Conservation (phyloP, 306 rosid genomes). For the Gynostemma pentaphyllum region DNA sequence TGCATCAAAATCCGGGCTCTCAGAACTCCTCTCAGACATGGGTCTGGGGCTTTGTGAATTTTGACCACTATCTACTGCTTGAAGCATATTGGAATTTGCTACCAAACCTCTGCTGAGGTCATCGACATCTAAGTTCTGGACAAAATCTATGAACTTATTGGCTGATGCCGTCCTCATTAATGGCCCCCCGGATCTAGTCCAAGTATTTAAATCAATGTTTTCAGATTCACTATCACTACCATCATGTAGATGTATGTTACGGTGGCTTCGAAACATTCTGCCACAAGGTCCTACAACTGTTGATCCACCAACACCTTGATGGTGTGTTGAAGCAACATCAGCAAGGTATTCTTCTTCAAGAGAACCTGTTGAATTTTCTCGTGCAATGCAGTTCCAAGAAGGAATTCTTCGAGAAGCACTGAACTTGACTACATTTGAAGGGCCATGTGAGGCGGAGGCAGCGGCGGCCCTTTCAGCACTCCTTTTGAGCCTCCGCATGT, state of each 20-base stretch:
- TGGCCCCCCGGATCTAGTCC: slow-evolving; percentile 97
- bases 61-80: slow-evolving; percentile 19
- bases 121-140: slow-evolving; percentile 62
- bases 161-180: slow-evolving; percentile 89
- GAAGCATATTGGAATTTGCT: slow-evolving; percentile 30
- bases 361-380: slow-evolving; percentile 89
- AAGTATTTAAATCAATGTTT: slow-evolving; percentile 38
- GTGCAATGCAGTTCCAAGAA: slow-evolving; percentile 92
- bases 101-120: slow-evolving; percentile 37
- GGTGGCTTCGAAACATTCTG: slow-evolving; percentile 38
- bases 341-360: slow-evolving; percentile 57
- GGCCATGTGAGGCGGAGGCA: slow-evolving; percentile 57
- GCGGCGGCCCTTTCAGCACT: slow-evolving; percentile 73
- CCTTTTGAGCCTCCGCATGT: slow-evolving; percentile 75
- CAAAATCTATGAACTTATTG: slow-evolving; percentile 57
- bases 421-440: slow-evolving; percentile 39
- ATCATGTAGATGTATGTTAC: slow-evolving; percentile 39
- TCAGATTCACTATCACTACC: slow-evolving; percentile 83
- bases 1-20: slow-evolving; percentile 33
- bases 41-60: slow-evolving; percentile 38
- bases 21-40: slow-evolving; percentile 43
- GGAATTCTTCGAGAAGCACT: slow-evolving; percentile 85
- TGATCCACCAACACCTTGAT: slow-evolving; percentile 34
- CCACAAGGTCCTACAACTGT: slow-evolving; percentile 18
- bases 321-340: slow-evolving; percentile 40